A percentile compares a stretch with the other conserved stretches of the same genome.
Evolutionary conservation across 1,139 yeast species (phyloP).

Genomic region (Candida frijolesensis): DNA sequence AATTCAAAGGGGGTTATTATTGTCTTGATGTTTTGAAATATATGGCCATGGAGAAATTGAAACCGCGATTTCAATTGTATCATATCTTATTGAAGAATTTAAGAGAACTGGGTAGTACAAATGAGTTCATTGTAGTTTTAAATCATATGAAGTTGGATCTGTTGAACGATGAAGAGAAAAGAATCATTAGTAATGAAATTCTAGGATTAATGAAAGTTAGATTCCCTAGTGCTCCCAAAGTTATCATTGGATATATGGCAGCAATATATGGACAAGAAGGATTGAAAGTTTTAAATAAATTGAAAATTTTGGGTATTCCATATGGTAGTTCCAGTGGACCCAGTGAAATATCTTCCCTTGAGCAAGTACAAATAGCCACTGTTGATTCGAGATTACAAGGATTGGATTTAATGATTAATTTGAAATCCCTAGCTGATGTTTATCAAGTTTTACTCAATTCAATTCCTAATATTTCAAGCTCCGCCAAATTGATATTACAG

Average conservation of each 20-base stretch:
- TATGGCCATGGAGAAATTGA: constrained; percentile 32
- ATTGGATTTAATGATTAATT: constrained; percentile 22
- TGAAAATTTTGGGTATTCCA: constrained; percentile 26
- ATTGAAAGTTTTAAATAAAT: constrained; percentile 26
- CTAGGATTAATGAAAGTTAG: constrained; percentile 32
- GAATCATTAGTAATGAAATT: constrained; percentile 30
- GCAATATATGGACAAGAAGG: constrained; percentile 28
- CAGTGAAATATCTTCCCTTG: constrained; percentile 15
- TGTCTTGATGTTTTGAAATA: constrained; percentile 37
- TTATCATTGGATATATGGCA: constrained; percentile 40
- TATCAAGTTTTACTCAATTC: constrained; percentile 30
- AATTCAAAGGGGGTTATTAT: constrained; percentile 37
- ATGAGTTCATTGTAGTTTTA: constrained; percentile 40
- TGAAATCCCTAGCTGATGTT: constrained; percentile 24
- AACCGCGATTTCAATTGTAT: constrained; percentile 28
- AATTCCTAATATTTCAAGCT: constrained; percentile 14
- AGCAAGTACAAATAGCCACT: constrained; percentile 28
- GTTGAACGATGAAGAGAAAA: constrained; percentile 13
- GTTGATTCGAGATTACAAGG: constrained; percentile 33
- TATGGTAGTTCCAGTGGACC: constrained; percentile 23
- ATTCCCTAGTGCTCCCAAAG: constrained; percentile 36
- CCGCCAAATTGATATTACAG: constrained; percentile 21
- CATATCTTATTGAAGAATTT: constrained; percentile 31
- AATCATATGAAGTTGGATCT: constrained; percentile 32
- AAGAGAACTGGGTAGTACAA: constrained; percentile 29